Evolutionary conservation across 1,139 yeast species (phyloP).

Genomic region (Sugiyamaella pinicola): DNA sequence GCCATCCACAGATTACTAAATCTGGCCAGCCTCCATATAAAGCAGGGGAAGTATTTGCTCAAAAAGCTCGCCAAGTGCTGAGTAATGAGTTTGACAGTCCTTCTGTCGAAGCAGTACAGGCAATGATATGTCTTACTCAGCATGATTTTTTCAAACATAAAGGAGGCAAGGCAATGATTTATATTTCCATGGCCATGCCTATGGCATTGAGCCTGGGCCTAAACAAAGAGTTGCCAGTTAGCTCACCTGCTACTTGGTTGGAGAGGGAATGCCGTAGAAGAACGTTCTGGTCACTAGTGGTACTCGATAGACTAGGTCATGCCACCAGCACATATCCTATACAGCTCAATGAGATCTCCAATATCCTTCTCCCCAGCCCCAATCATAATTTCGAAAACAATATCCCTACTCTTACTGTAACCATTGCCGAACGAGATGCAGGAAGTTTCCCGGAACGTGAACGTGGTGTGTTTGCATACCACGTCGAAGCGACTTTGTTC

Average conservation of each 20-base stretch:
- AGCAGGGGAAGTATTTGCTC: conserved; percentile 42
- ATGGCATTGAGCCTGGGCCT: conserved; percentile 43
- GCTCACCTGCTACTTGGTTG: conserved; percentile 37
- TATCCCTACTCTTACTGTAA: conserved; percentile 38
- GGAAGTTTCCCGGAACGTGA: conserved; percentile 27
- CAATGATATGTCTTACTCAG: conserved; percentile 41
- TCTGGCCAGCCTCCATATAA: conserved; percentile 32
- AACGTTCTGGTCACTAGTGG: conserved; percentile 44
- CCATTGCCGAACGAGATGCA: conserved; percentile 32
- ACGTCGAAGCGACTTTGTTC: conserved; percentile 37
- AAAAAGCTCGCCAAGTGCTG: conserved; percentile 38
- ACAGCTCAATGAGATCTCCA: conserved; percentile 31
- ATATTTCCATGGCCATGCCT: conserved; percentile 43
- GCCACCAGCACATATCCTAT: conserved; percentile 41
- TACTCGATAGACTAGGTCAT: conserved; percentile 44
- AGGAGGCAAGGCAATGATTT: conserved; percentile 44
- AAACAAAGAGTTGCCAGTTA: conserved; percentile 36
- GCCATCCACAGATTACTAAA: conserved; percentile 36
- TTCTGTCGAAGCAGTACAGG: conserved; percentile 43
- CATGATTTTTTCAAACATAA: conserved; percentile 43
- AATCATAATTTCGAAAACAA: conserved; percentile 37
- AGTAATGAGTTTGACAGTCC: conserved; percentile 42
- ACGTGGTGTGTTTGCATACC: conserved; percentile 38
- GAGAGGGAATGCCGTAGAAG: conserved; percentile 43
- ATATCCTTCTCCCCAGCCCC: conserved; percentile 41